Evolutionary conservation across 352 stramenopile genomes (phyloP).

Genomic region (Globisporangium megalacanthum): DNA sequence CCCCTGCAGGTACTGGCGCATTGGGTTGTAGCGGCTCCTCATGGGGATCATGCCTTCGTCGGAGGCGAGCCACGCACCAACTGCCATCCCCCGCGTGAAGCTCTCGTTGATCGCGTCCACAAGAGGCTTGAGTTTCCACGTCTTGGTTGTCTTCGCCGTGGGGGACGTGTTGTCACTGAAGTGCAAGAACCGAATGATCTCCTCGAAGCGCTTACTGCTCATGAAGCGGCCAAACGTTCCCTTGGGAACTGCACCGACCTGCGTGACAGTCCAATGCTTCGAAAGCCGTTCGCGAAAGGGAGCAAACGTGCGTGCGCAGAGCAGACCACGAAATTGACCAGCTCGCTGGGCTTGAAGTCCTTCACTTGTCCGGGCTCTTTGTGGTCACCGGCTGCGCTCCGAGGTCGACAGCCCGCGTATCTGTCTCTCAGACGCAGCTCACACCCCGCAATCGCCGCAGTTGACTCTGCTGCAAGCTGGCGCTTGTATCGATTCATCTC

Average conservation of each 20-base stretch:
- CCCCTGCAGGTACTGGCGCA: slow-evolving; percentile 11
- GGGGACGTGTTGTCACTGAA: slow-evolving; percentile 1
- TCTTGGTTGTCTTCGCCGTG: not conserved
- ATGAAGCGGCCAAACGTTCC: not conserved
- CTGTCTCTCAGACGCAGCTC: not conserved
- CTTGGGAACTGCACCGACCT: not conserved
- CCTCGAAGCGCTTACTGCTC: not conserved
- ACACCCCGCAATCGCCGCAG: not conserved
- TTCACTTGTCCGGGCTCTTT: not conserved
- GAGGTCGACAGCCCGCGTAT: not conserved
- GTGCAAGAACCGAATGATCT: not conserved
- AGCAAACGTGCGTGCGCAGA: too few species aligned
- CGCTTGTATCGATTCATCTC: not conserved
- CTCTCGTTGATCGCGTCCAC: not conserved
- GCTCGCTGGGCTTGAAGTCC: not conserved
- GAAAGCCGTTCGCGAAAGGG: too few species aligned
- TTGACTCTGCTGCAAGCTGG: not conserved
- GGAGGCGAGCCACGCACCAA: slow-evolving; percentile 8
- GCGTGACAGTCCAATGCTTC: not conserved
- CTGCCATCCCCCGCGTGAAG: not conserved
- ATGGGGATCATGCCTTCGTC: slow-evolving; percentile 23
- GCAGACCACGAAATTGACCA: not conserved
- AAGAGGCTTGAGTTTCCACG: slow-evolving; percentile 1
- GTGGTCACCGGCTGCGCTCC: not conserved
- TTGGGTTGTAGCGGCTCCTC: not conserved